Evolutionary conservation across 2,329 filamentous ascomycete species (phyloP), one percentile per base, ranked within the genome.

Genomic region (Stagonosporopsis tanaceti): DNA sequence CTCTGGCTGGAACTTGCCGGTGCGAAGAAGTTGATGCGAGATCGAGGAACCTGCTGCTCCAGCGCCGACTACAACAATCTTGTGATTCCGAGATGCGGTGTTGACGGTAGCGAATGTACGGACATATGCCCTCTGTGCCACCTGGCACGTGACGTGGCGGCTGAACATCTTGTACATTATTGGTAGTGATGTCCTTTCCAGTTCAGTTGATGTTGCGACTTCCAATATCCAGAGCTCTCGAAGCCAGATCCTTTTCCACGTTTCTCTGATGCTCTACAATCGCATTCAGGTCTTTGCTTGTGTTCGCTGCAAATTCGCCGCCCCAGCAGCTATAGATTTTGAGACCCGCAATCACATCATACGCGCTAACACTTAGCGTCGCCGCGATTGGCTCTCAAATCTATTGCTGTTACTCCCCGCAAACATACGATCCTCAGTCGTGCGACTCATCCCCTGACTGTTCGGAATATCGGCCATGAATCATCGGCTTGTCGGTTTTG

Each of bases 11-110:
- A 89, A 89, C 25, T 80, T 80, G 40, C 85, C 86, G 0, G 80
- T 79, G 2, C 81, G 81, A 3, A 90, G 81, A 3, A 92, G 82
- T 76, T 91, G 89, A 67, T 90, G 87, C 66, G 86, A 86, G 67
- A 89, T 83, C 1, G 85, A 76, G 15, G 90, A 75, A 46, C 89
- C 89, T 35, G 88, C 89, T 12, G 85, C 80, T 30, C 89, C 89
- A 50, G 84, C 88, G 47, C 89, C 89, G 27, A 91, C 79, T 2
- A 91, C 82, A 12, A 90, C 86, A 15, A 91, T 80, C 67, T 83
- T 87, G 79, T 91, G 88, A 62, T 78, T 80, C 48, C 75, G 76
- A 28, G 75, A 68, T 15, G 72, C 65, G 37, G 76, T 67, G 51
- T 44, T 64, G 6, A 66, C 66, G 2, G 69, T 72, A 39, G 72